Evolutionary conservation across 768 basidiomycete genomes (phyloP), one percentile per base, ranked within the genome.

Genomic region (Mycena metata): DNA sequence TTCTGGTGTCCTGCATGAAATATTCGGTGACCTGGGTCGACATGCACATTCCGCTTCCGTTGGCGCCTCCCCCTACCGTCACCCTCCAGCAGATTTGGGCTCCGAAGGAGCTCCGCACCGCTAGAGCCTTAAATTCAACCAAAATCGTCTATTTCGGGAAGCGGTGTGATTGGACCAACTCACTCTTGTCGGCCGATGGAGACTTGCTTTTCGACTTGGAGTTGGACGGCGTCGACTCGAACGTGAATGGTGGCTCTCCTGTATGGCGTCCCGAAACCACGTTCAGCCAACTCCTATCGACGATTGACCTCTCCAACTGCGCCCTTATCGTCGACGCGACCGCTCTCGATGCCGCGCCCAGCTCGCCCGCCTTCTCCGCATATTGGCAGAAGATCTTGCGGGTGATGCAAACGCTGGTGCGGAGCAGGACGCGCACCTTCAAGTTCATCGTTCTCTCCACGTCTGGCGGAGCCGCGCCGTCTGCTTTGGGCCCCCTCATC

Each of bases 21-120:
- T 81, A 81, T 59, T 76, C 78, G 0, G 80, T 80, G 19, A 79
- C 77, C 4, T 79, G 78, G 79, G 74, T 78, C 24, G 78, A 77
- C 11, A 66, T 73, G 51, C 56, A 42, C 17, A 30, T 49, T 33
- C 17, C 67, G 23, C 21, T 39, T 15, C 5, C 15, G 39, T 11
- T 39, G 15, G 10, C 39, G 2, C 39, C 39, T 47, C 33, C 16
- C 33, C 30, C 17, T 11, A 47, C 11, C 21, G 24, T 33, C 51
- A 42, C 49, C 15, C 42, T 58, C 47, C 42, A 64, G 61, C 39
- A 58, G 46, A 56, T 47, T 15, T 69, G 69, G 69, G 54, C 42
- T 5, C 64, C 60, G 19, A 56, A 43, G 46, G 19, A 61, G 7
- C 43, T 49, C 9, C 26, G 5, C 35, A 17, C 54, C 23, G 41